Evolutionary conservation across 2,329 filamentous ascomycete species (phyloP), one percentile per base, ranked within the genome.

Genomic region (Diaporthe eres): DNA sequence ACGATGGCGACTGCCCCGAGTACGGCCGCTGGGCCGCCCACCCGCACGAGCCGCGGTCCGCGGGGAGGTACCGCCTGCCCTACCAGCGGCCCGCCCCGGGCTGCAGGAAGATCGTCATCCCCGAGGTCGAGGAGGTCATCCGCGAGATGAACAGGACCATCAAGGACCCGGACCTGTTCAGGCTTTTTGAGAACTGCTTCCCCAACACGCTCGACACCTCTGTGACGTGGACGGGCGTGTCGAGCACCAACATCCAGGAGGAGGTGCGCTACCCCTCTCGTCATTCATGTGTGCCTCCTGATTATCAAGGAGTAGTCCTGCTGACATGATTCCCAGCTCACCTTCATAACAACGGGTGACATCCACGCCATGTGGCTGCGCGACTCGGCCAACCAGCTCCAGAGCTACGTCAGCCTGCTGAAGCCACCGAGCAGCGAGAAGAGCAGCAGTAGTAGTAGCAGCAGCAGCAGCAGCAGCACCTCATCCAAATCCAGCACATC

Each of bases 331-430:
- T 47, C 37, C 31, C 13, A 89, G 39, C 91, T 94, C 79, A 92
- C 90, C 63, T 94, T 94, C 81, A 91, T 94, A 76, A 93, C 94
- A 31, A 94, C 93, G 0, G 93, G 92, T 31, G 92, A 94, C 78
- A 95, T 95, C 82, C 93, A 95, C 80, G 94, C 94, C 0, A 94
- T 96, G 84, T 96, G 94, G 94, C 85, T 96, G 74, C 90, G 94
- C 65, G 94, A 96, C 83, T 95, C 93, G 10, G 88, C 90, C 25
- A 93, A 93, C 81, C 91, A 93, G 81, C 87, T 93, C 84, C 90
- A 92, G 78, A 91, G 89, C 72, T 93, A 93, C 79, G 84, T 90
- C 37, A 86, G 88, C 5, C 81, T 93, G 4, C 82, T 93, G 28
- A 87, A 86, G 49, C 85, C 88, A 13, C 37, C 34, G 17, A 34